Evolutionary conservation across 257 asterid species (phyloP), one percentile per base, ranked within the genome.

Genomic region (Cinchona pubescens): DNA sequence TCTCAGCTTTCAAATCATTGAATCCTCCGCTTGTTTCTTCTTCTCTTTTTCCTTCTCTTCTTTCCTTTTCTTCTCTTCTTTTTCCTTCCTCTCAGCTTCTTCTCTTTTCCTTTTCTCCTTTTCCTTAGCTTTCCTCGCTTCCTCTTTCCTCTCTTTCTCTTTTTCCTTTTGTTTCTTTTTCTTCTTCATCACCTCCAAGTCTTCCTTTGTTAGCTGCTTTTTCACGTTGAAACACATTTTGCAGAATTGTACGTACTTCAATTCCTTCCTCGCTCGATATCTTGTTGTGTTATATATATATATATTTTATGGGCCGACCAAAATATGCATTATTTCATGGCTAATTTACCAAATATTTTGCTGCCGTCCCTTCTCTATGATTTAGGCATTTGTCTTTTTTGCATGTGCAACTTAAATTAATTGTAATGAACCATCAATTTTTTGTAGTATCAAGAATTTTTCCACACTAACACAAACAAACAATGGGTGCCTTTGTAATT

Each of bases 191-290:
- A 73, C 84, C 48, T 76, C 71, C 59, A 80, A 15, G 53, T 72
- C 81, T n/a, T 72, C 81, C 43, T 66, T 76, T 7, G 73, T 76
- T 15, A 71, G 64, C 58, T 80, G 72, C 30, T 23, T 72, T 53
- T 64, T 76, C 56, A 80, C 38, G 35, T 25, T 80, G 72, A 80
- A 80, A 37, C 84, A 76, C 76, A 71, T 56, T 32, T n/a, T 72
- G 9, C 18, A 23, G n/a, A n/a, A n/a, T n/a, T n/a, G n/a, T n/a
- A n/a, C n/a, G n/a, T n/a, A n/a, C n/a, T n/a, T n/a, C n/a, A n/a
- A n/a, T n/a, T n/a, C n/a, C n/a, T n/a, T n/a, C n/a, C n/a, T 25
- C 4, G 51, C 37, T 67, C 23, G 9, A 42, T 42, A 23, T 42
- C 6, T 2, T 3, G 13, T n/a, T 11, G 0, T 25, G 3, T 3